A percentile compares a stretch with the other conserved stretches of the same genome.
Conservation (phyloP, 2,329 filamentous ascomycete species). For the Aspergillus fijiensis region DNA sequence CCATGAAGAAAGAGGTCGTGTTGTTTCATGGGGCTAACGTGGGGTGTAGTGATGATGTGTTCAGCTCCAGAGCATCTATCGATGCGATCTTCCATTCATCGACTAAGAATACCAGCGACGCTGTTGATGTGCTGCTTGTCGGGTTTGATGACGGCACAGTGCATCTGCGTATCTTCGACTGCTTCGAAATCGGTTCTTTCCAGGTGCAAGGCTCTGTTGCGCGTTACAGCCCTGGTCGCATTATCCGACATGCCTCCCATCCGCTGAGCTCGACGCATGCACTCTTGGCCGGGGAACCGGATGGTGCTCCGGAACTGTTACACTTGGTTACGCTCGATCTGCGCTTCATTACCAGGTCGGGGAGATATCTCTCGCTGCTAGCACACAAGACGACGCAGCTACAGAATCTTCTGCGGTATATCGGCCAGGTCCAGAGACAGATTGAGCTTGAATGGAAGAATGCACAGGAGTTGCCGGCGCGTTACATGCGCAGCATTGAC, state of each 20-base stretch:
- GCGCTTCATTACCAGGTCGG: constrained; percentile 72
- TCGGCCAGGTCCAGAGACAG: constrained; percentile 75
- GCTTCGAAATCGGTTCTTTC: constrained; percentile 70
- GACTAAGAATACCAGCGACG: constrained; percentile 65
- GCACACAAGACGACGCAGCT: constrained; percentile 84
- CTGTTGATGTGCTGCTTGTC: constrained; percentile 76
- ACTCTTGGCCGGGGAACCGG: constrained; percentile 54
- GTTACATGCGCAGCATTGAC: constrained; percentile 75
- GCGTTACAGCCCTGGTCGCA: constrained; percentile 40
- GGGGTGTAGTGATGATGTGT: constrained; percentile 54
- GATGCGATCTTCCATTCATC: constrained; percentile 67
- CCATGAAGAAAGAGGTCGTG: background rate
- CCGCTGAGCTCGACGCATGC: constrained; percentile 73
- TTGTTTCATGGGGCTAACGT: constrained; percentile 7
- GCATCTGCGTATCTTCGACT: constrained; percentile 81
- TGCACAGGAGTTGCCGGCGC: constrained; percentile 71
- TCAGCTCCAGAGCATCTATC: constrained; percentile 67
- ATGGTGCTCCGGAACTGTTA: constrained; percentile 43
- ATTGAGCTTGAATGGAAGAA: constrained; percentile 82
- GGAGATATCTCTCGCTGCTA: constrained; percentile 77
- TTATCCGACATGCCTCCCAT: constrained; percentile 67
- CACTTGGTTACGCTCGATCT: constrained; percentile 76
- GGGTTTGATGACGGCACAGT: constrained; percentile 70
- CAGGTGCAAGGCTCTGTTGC: constrained; percentile 40
- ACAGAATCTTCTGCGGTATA: constrained; percentile 81